Conservation (phyloP, 345 rosid species). For the Melastoma malabathricum region DNA sequence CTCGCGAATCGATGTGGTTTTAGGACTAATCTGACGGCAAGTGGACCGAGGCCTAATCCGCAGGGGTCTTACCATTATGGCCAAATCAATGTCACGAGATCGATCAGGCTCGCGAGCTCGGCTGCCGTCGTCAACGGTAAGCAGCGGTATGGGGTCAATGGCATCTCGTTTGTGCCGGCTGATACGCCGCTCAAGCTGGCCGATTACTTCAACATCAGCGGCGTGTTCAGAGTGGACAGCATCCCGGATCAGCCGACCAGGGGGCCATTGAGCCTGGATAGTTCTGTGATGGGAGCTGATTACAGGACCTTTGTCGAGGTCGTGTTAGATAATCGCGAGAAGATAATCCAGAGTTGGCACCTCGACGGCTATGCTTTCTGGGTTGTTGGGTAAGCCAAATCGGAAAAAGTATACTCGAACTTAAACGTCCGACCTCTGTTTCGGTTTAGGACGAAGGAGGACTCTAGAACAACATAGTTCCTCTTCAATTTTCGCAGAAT, state of each 20-base stretch:
- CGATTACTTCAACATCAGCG: slow-evolving; percentile 64
- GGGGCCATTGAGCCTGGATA: slow-evolving; percentile 32
- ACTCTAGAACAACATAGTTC: no score
- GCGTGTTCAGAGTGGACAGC: slow-evolving; percentile 53
- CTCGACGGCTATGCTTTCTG: slow-evolving; percentile 68
- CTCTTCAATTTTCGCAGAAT: slow-evolving; percentile 26
- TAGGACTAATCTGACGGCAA: slow-evolving; percentile 82
- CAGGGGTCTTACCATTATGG: slow-evolving; percentile 96
- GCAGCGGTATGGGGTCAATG: slow-evolving; percentile 74
- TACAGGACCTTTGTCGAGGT: slow-evolving; percentile 54
- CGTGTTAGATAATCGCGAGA: slow-evolving; percentile 65
- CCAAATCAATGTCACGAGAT: slow-evolving; percentile 37
- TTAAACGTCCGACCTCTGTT: neutral
- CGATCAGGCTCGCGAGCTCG: slow-evolving; percentile 49
- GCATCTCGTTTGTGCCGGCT: slow-evolving; percentile 52
- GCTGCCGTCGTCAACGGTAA: slow-evolving; percentile 42
- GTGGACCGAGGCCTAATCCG: slow-evolving; percentile 96
- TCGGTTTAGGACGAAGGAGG: no score
- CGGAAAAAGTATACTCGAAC: neutral
- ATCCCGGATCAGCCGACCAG: slow-evolving; percentile 35
- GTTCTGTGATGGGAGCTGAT: slow-evolving; percentile 67
- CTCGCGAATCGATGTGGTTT: neutral
- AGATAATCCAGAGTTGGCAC: slow-evolving; percentile 70
- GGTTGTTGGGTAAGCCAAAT: slow-evolving; percentile 72
- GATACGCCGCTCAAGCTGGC: slow-evolving; percentile 82